phyloP scores from a whole-genome alignment of 257 asterid genomes.

The Scutellaria minor region DNA sequence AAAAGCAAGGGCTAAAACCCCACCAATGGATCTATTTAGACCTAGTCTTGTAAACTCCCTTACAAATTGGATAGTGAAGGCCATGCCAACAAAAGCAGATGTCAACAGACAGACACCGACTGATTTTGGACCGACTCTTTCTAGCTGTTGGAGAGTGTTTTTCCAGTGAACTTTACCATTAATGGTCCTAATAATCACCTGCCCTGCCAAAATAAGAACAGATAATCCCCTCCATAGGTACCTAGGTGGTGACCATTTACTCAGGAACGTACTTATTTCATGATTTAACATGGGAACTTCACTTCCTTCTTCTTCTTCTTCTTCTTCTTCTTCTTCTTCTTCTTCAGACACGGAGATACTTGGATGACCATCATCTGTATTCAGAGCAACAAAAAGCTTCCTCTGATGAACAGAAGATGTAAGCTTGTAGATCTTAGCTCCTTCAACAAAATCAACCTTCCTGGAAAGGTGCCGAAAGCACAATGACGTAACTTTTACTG shows the following conservation, averaged over 20 bases:
- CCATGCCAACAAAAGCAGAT: constrained; percentile 96
- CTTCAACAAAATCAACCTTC: constrained; percentile 43
- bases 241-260: constrained; percentile 86
- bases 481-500: constrained; percentile 31
- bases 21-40: constrained; percentile 88
- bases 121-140: constrained; percentile 91
- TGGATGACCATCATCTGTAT: constrained; percentile 60
- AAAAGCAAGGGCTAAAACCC: constrained; percentile 92
- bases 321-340: too few relatives aligned
- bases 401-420: constrained; percentile 36
- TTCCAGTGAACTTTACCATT: constrained; percentile 85
- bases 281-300: constrained; percentile 38
- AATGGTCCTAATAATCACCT: constrained; percentile 60
- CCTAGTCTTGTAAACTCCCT: constrained; percentile 94
- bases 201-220: constrained; percentile 74
- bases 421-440: constrained; percentile 42
- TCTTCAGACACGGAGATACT: constrained; percentile 52
- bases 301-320: constrained; percentile 43
- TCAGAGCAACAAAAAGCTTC: constrained; percentile 44
- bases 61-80: constrained; percentile 94
- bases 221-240: constrained; percentile 95
- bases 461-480: constrained; percentile 36
- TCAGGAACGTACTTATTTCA: constrained; percentile 51
- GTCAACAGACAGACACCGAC: constrained; percentile 91
- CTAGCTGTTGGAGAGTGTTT: constrained; percentile 85